These are phyloP conservation scores for Fraxinus platypoda DNA, from an alignment of 305 asterid genomes.

Conservation along the genomic window DNA sequence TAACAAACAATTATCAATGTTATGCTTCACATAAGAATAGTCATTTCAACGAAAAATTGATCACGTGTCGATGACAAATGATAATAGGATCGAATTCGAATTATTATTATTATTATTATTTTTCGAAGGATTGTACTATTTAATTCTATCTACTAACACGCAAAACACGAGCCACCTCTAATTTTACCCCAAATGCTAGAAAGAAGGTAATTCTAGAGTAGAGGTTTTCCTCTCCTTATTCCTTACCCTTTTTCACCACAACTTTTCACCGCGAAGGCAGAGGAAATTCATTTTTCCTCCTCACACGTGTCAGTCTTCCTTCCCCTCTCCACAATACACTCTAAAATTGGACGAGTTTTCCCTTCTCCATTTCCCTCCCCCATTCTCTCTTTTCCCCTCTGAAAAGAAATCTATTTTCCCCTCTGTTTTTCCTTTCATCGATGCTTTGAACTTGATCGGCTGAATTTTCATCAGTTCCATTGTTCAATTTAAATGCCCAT, in stretches of 20 bases:
- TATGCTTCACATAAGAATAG: neutral
- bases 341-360: slow-evolving; percentile 3
- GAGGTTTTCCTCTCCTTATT: neutral
- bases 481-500: slow-evolving; percentile 4
- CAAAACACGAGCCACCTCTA: neutral
- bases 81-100: neutral
- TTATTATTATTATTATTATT: neutral
- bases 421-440: neutral
- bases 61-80: neutral
- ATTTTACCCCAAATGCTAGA: slow-evolving; percentile 11
- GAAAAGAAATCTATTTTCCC: neutral
- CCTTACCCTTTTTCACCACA: neutral
- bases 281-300: slow-evolving; percentile 23
- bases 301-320: slow-evolving; percentile 34
- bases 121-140: neutral
- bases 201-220: slow-evolving; percentile 2
- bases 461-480: neutral
- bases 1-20: neutral
- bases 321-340: slow-evolving; percentile 7
- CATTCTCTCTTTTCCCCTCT: slow-evolving; percentile 11
- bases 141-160: neutral
- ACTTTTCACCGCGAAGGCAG: slow-evolving; percentile 27
- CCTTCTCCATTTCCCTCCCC: slow-evolving; percentile 4
- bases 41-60: neutral
- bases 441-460: slow-evolving; percentile 33